These are phyloP conservation scores for Metroxylon sagu DNA, from an alignment of 176 grass and related monocot genomes.

Conservation along the genomic window DNA sequence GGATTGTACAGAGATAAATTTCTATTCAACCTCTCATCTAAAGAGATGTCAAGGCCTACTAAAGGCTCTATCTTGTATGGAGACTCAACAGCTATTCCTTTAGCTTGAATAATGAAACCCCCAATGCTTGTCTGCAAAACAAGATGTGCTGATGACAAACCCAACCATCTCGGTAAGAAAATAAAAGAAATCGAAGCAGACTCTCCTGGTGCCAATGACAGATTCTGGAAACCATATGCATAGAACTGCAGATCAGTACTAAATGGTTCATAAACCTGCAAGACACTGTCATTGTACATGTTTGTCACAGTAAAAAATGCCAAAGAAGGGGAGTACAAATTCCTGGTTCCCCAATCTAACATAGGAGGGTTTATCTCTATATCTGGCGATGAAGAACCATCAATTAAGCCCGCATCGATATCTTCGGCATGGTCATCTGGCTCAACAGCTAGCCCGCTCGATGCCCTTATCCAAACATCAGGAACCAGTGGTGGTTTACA, in stretches of 20 bases:
- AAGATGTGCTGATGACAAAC: slow-evolving; percentile 59
- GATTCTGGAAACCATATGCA: slow-evolving; percentile 56
- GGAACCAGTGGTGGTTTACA: slow-evolving; percentile 70
- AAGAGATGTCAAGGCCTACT: slow-evolving; percentile 42
- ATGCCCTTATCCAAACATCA: slow-evolving; percentile 77
- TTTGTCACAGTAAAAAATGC: slow-evolving; percentile 61
- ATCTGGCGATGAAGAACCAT: slow-evolving; percentile 38
- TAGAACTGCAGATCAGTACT: slow-evolving; percentile 83
- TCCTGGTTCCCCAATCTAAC: slow-evolving; percentile 65
- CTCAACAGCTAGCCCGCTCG: slow-evolving; percentile 34
- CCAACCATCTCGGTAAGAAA: slow-evolving; percentile 74
- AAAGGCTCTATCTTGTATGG: slow-evolving; percentile 65
- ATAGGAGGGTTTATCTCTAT: slow-evolving; percentile 64
- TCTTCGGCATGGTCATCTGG: slow-evolving; percentile 31
- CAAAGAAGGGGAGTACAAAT: slow-evolving; percentile 57
- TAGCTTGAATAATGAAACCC: slow-evolving; percentile 85
- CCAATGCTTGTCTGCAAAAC: slow-evolving; percentile 83
- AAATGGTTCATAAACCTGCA: slow-evolving; percentile 66
- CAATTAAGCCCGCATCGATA: slow-evolving; percentile 19
- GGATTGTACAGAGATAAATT: slow-evolving; percentile 83
- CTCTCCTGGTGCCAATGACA: slow-evolving; percentile 54
- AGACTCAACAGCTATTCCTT: slow-evolving; percentile 53
- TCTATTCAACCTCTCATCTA: slow-evolving; percentile 42
- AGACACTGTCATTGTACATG: slow-evolving; percentile 40
- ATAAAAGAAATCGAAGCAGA: slow-evolving; percentile 57